phyloP scores from a whole-genome alignment of 441 rosid species.

The Pelargonium fulgidum region DNA sequence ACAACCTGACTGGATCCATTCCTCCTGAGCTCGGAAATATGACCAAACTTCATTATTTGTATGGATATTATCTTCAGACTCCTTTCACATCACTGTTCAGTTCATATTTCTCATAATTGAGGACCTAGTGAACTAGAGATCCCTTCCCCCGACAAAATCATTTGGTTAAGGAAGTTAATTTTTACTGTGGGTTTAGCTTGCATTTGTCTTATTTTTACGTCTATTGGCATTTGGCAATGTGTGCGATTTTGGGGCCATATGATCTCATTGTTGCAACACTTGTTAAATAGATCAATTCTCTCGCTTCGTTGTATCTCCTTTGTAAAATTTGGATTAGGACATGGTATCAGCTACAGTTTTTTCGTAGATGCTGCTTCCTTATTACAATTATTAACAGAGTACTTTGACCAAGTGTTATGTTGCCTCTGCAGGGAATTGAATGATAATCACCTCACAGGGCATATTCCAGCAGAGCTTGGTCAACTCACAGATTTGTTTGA shows the following conservation, averaged over 20 bases:
- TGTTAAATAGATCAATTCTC: no score
- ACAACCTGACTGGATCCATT: slow-evolving; percentile 70
- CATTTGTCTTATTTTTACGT: no score
- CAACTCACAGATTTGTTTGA: slow-evolving; percentile 87
- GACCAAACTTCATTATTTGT: slow-evolving; percentile 92
- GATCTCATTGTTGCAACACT: no score
- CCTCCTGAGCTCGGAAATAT: slow-evolving; percentile 96
- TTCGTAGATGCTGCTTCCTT: background rate
- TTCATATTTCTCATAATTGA: background rate
- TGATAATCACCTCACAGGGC: slow-evolving; percentile 59
- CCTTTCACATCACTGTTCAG: background rate
- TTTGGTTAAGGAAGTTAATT: no score
- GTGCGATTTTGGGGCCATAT: no score
- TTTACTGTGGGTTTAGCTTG: no score
- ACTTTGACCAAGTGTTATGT: background rate
- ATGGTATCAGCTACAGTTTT: background rate
- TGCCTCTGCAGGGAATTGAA: slow-evolving; percentile 58
- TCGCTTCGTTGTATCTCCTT: no score
- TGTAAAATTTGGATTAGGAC: background rate
- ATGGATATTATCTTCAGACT: slow-evolving; percentile 20
- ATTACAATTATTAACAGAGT: background rate
- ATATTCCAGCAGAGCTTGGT: slow-evolving; percentile 98
- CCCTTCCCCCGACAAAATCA: background rate
- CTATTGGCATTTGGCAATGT: no score
- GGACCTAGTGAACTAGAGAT: background rate